Base-by-base conservation (phyloP, 208 protist genomes). In the Acanthamoeba divionensis region DNA sequence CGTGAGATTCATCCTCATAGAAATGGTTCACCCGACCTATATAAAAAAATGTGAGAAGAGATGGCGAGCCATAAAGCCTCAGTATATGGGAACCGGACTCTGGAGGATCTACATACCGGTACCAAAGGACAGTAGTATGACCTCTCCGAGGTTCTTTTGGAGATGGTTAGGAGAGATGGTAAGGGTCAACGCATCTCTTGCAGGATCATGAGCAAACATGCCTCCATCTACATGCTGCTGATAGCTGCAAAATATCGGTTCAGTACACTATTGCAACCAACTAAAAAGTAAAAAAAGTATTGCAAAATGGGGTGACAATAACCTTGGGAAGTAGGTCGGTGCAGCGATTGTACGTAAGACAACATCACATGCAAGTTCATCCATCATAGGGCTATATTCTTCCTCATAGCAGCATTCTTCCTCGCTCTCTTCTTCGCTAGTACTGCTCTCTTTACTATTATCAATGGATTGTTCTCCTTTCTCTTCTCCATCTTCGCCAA, bases 161-260 rank as follows among this genome's bases (percentile, higher is more conserved):
- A 75, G 38, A n/a, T 31, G 48, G 47, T 75, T 38, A 44, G 66
- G 66, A 45, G 36, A 50, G 24, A 91, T 55, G 50, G 41, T 18
- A 15, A 91, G 36, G 0, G 71, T 69, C 21, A 91, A 47, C n/a
- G 73, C 89, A 18, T 33, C n/a, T 29, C 24, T 89, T 13, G 90
- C 52, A 52, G 92, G 92, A 36, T 93, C 91, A 26, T 93, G 92
- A 13, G 91, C 92, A 52, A 90, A 93, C 24, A 93, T 91, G 62
- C 91, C 91, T 55, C 91, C 91, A 63, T 63, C 55, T 1, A 93
- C 91, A 50, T 85, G 91, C 47, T 69, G 62, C 57, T 93, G 91
- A 24, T 83, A 93, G 13, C 54, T 29, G n/a, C n/a, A 62, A 62
- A 62, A 29, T 29, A 62, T 29, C 54, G 54, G n/a, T 29, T 29